phyloP scores from a whole-genome alignment of 202 grass and related monocot species.

The Carex sylvatica region DNA sequence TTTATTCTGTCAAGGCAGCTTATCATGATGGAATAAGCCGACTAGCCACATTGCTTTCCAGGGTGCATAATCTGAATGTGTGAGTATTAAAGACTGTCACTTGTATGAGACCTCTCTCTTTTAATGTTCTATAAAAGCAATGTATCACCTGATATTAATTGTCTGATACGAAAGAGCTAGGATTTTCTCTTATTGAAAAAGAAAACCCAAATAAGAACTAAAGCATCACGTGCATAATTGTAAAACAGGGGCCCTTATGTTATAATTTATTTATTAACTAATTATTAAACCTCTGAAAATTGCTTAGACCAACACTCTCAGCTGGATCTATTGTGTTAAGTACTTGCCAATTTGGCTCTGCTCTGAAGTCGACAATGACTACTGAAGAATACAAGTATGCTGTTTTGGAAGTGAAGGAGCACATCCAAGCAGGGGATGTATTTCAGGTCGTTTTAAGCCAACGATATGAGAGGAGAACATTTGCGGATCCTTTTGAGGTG shows the following conservation, averaged over 20 bases:
- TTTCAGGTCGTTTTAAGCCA: constrained; percentile 90
- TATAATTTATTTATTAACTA: background rate
- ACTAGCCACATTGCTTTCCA: constrained; percentile 56
- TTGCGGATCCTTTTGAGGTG: constrained; percentile 78
- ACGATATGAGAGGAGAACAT: constrained; percentile 73
- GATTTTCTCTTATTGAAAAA: background rate
- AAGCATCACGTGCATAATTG: background rate
- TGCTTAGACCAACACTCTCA: constrained; percentile 57
- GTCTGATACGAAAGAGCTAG: background rate
- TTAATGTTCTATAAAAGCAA: background rate
- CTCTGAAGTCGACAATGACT: constrained; percentile 56
- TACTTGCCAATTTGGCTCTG: constrained; percentile 39
- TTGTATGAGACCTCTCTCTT: background rate
- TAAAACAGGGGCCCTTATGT: background rate
- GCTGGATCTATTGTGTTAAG: constrained; percentile 57
- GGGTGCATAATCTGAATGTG: constrained; percentile 70
- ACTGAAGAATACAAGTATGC: constrained; percentile 61
- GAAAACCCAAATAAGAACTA: background rate
- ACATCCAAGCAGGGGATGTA: constrained; percentile 71
- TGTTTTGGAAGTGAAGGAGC: constrained; percentile 65
- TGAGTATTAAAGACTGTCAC: constrained; percentile 31
- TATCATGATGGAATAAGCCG: constrained; percentile 59
- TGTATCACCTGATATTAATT: constrained; percentile 1
- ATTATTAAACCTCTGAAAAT: constrained; percentile 1
- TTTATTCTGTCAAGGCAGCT: constrained; percentile 52